Base-by-base conservation (phyloP, 2,329 filamentous ascomycete genomes). In the Fusarium pseudonygamai region DNA sequence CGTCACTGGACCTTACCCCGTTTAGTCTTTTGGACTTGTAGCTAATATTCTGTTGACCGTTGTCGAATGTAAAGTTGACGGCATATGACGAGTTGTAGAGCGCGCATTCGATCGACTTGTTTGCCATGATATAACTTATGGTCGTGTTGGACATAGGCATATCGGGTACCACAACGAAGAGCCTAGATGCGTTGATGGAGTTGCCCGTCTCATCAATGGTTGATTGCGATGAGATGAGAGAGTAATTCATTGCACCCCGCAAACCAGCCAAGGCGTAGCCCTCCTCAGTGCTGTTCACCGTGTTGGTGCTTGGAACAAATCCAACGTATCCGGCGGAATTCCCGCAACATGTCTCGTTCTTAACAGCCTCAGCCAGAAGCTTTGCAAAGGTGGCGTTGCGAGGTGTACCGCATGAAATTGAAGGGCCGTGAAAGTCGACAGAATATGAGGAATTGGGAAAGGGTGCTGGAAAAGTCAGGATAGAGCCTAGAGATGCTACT, bases 371-470 rank as follows among this genome's bases (percentile, higher is more conserved):
- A 5, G 7, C 7, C 1, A 67, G 4, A 3, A 36, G 34, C 4
- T 42, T 26, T 12, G 32, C 36, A 34, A 67, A 22, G 11, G 50
- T 16, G 4, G 53, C 4, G 18, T 64, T 59, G 1, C 28, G 14
- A 3, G 45, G 53, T 0, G 11, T 14, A 3, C 1, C 15, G 18
- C 69, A 72, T 3, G 50, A 64, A 0, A 72, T 34, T 2, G 49
- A 39, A 14, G 67, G 69, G 1, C 67, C 69, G 3, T 64, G 39
- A 11, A 64, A 64, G 1, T 68, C 22, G 5, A 64, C 9, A 2
- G 45, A 14, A 3, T 72, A 71, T 8, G 68, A 71, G 0, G 64
- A 68, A 6, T 71, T 72, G 0, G 69, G 59, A 10, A 58, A 72
- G 0, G 69, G 69, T 8, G 69, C 68, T 5, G 50, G 15, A 2